phyloP scores from a whole-genome alignment of 2,329 filamentous ascomycete species.

The Calonectria fujianensis region DNA sequence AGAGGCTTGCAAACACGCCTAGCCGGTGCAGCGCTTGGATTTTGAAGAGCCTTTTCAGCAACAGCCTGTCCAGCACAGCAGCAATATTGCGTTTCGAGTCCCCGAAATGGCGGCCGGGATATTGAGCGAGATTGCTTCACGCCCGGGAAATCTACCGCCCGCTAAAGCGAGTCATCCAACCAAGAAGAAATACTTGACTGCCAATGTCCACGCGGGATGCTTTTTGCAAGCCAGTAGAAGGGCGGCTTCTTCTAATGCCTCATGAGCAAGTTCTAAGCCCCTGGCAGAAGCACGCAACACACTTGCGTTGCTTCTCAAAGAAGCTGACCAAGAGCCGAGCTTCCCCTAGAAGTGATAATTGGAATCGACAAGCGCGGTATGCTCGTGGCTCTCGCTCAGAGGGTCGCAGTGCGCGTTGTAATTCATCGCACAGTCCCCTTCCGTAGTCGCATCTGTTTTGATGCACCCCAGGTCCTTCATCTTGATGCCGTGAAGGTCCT shows the following conservation, averaged over 20 bases:
- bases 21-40: no score
- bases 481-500: no score
- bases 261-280: not conserved
- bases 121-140: no score
- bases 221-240: not conserved
- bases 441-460: no score
- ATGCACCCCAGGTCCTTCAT: no score
- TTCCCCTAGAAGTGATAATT: not conserved
- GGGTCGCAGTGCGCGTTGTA: no score
- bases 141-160: not conserved
- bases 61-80: not conserved
- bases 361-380: not conserved
- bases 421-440: no score
- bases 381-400: not conserved
- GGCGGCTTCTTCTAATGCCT: not conserved
- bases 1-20: not conserved
- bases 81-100: not conserved
- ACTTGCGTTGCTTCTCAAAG: not conserved
- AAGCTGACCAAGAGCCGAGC: not conserved
- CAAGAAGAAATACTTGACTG: not conserved
- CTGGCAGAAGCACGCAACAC: not conserved
- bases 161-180: not conserved
- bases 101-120: not conserved
- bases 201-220: not conserved
- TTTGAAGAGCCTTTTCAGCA: no score